A percentile compares a stretch with the other conserved stretches of the same genome.
Evolutionary conservation across 2,329 filamentous ascomycete genomes (phyloP).

Genomic region (Alternaria metachromatica): DNA sequence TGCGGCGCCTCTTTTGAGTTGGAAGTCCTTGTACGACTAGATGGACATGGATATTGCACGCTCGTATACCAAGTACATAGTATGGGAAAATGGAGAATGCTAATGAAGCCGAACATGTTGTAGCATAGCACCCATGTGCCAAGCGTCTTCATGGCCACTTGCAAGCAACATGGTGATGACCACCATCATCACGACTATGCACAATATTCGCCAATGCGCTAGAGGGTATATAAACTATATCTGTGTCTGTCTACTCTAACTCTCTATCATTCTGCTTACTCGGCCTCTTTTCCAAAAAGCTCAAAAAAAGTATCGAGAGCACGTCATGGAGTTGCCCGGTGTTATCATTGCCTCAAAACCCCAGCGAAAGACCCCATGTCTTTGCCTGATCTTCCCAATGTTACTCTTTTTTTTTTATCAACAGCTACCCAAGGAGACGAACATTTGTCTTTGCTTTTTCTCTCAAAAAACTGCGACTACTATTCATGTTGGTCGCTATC

Average conservation of each 20-base stretch:
- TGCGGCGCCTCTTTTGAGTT: not conserved
- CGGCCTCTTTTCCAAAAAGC: not conserved
- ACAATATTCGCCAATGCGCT: not conserved
- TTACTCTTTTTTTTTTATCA: not conserved
- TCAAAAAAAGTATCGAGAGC: too few relatives aligned
- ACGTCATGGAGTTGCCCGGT: not conserved
- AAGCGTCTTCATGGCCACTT: not conserved
- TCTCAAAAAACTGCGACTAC: not conserved
- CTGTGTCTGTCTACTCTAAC: not conserved
- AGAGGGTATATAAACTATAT: not conserved
- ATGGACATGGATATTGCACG: conserved; percentile 6
- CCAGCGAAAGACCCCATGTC: accelerated
- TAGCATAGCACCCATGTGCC: not conserved
- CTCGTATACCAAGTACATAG: conserved; percentile 17
- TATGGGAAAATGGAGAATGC: conserved; percentile 11
- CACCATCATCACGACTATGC: not conserved
- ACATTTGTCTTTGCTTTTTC: not conserved
- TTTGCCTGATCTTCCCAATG: not conserved
- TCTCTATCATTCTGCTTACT: not conserved
- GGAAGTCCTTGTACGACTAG: conserved; percentile 17
- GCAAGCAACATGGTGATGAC: not conserved
- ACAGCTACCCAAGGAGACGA: not conserved
- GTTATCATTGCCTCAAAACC: not conserved
- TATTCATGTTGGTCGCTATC: not conserved
- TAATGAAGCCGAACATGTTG: not conserved